These are phyloP conservation scores for Candida sp. DNA, from an alignment of 1,139 yeast species.

Conservation along the genomic window DNA sequence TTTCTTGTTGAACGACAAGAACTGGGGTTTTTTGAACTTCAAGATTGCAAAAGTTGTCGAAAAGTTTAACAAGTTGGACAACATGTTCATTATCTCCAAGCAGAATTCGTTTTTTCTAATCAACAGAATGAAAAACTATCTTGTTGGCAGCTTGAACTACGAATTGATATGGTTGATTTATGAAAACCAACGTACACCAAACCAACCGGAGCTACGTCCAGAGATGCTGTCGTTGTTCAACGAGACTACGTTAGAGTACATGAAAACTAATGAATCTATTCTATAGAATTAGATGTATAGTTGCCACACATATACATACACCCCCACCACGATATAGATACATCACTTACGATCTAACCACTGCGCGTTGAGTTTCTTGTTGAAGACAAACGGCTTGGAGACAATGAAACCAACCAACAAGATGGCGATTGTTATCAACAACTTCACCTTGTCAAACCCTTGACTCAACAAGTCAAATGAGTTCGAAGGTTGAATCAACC, in stretches of 20 bases:
- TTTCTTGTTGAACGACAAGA: constrained; percentile 21
- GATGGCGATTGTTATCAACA: constrained; percentile 61
- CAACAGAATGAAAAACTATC: constrained; percentile 39
- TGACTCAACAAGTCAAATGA: constrained; percentile 80
- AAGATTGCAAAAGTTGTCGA: constrained; percentile 33
- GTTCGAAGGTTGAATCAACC: constrained; percentile 78
- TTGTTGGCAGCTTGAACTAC: constrained; percentile 42
- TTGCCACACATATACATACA: constrained; percentile 6
- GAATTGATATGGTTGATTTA: constrained; percentile 49
- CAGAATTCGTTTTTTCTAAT: constrained; percentile 32
- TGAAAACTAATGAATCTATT: constrained; percentile 16
- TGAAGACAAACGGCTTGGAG: constrained; percentile 62
- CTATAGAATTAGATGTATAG: constrained; percentile 10
- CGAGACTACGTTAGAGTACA: constrained; percentile 25
- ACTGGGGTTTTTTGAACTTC: constrained; percentile 30
- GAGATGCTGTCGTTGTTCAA: constrained; percentile 4
- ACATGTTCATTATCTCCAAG: constrained; percentile 13
- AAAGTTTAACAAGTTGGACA: constrained; percentile 28
- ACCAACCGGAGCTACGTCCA: neutral
- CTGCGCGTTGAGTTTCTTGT: constrained; percentile 45
- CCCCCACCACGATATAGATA: neutral
- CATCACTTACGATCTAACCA: constrained; percentile 30
- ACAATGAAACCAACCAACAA: constrained; percentile 49
- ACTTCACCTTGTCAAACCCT: constrained; percentile 68
- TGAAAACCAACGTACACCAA: constrained; percentile 21